A percentile compares a stretch with the other conserved stretches of the same genome.
These are phyloP conservation scores for Prunus armeniaca DNA, from an alignment of 306 rosid genomes.

Conservation along the genomic window DNA sequence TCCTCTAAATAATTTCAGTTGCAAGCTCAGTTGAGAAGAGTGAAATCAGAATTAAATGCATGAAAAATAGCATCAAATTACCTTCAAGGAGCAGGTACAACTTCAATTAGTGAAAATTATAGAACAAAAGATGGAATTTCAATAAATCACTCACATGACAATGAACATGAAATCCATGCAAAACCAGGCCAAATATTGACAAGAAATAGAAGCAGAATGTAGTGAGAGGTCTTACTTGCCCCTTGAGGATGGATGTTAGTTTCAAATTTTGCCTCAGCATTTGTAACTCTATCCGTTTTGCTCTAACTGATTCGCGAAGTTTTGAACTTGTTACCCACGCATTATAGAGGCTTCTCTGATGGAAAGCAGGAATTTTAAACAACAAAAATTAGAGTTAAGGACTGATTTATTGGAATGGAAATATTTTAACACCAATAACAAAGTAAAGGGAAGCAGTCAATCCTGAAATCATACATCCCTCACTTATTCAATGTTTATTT, in stretches of 20 bases:
- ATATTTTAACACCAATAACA: neutral
- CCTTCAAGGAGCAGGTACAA: neutral
- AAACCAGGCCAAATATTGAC: constrained; percentile 14
- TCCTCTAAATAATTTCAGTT: neutral
- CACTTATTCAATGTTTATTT: neutral
- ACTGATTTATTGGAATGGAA: neutral
- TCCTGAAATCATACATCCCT: neutral
- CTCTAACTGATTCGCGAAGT: constrained; percentile 84
- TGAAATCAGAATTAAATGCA: neutral
- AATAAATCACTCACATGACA: neutral
- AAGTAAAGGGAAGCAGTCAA: neutral
- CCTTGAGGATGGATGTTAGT: constrained; percentile 69
- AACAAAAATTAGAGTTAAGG: constrained; percentile 5
- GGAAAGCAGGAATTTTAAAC: constrained; percentile 29
- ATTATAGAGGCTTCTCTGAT: constrained; percentile 70
- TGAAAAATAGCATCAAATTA: neutral
- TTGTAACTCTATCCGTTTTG: constrained; percentile 74
- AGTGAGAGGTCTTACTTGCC: constrained; percentile 64
- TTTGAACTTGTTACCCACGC: constrained; percentile 69
- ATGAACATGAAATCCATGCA: neutral
- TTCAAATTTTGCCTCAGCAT: constrained; percentile 59
- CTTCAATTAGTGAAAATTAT: neutral
- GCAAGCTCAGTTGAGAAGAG: neutral
- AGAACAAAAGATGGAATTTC: neutral
- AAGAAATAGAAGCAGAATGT: neutral